These are phyloP conservation scores for Chalciporus chontae DNA, from an alignment of 768 basidiomycete species.

Conservation along the genomic window DNA sequence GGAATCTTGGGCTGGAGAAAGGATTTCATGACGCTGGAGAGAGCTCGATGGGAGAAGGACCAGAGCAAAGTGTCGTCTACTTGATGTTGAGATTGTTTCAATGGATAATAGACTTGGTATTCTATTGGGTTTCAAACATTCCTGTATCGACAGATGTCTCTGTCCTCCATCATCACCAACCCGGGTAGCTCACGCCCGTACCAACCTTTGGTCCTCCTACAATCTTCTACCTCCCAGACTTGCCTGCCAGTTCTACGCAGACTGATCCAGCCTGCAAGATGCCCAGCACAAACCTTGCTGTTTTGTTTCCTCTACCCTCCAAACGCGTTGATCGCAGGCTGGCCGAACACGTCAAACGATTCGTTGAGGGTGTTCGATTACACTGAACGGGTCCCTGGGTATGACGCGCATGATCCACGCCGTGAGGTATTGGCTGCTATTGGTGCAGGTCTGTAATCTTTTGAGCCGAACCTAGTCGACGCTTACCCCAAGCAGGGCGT, in stretches of 20 bases:
- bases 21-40: constrained; percentile 40
- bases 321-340: constrained; percentile 37
- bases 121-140: not conserved
- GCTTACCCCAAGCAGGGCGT: constrained; percentile 31
- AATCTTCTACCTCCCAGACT: constrained; percentile 59
- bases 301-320: constrained; percentile 60
- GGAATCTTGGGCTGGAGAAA: constrained; percentile 60
- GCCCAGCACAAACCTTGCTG: constrained; percentile 35
- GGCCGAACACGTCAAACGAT: constrained; percentile 16
- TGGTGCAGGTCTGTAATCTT: constrained; percentile 32
- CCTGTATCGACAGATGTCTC: constrained; percentile 21
- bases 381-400: constrained; percentile 50
- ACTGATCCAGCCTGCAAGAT: constrained; percentile 33
- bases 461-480: not conserved
- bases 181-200: constrained; percentile 21
- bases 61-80: constrained; percentile 10
- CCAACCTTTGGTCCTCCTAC: constrained; percentile 50
- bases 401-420: constrained; percentile 37
- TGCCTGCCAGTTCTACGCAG: constrained; percentile 52
- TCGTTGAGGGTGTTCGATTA: constrained; percentile 46
- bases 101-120: not conserved
- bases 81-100: constrained; percentile 5
- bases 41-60: constrained; percentile 42
- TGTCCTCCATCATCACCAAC: constrained; percentile 28
- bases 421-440: constrained; percentile 40